phyloP scores from a whole-genome alignment of 2,329 filamentous ascomycete species.

The Ceratocystis huliohia region DNA sequence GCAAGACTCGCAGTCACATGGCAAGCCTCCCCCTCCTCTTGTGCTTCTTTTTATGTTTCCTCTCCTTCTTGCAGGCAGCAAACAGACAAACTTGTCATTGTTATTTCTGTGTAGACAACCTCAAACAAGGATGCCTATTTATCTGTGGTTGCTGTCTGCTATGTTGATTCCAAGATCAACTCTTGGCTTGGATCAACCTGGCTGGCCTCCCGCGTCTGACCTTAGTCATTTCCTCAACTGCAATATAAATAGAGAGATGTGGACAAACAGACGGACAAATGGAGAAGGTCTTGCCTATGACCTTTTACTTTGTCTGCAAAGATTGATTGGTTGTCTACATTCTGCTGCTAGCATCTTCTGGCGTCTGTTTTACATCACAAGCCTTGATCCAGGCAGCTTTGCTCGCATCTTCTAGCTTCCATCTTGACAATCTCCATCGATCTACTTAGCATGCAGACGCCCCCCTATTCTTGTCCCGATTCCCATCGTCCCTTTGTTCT shows the following conservation, averaged over 20 bases:
- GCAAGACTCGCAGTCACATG: conserved; percentile 77
- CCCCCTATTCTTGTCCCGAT: neutral
- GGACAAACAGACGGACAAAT: no score
- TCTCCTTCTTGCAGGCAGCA: neutral
- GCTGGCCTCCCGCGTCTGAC: no score
- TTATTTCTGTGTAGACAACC: no score
- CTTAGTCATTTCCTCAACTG: no score
- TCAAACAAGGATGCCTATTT: no score
- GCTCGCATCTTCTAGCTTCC: neutral
- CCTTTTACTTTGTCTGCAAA: no score
- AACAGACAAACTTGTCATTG: no score
- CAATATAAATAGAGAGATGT: no score
- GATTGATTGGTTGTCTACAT: neutral
- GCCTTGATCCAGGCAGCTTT: neutral
- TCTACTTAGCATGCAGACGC: neutral
- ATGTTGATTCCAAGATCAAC: no score
- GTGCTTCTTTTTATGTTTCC: neutral
- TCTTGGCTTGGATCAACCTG: no score
- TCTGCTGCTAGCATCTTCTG: neutral
- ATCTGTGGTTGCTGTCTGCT: no score
- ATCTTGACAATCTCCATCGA: neutral
- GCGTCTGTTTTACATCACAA: neutral
- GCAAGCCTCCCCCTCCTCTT: conserved; percentile 39
- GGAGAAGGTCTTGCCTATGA: no score
- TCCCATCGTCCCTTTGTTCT: neutral